phyloP scores from a whole-genome alignment of 208 protist genomes.

The Trypanosoma brucei region DNA sequence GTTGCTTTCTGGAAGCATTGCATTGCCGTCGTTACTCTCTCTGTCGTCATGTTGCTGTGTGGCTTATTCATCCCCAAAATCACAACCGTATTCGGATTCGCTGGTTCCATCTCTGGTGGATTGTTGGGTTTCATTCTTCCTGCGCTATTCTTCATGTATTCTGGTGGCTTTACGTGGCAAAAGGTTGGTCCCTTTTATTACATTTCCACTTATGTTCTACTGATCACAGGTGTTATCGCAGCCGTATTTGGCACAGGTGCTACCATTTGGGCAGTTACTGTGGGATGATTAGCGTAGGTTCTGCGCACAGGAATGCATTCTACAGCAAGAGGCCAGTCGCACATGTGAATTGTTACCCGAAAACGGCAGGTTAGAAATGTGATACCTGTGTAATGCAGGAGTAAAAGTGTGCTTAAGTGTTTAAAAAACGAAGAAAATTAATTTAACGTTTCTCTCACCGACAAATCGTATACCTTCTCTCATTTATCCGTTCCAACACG shows the following conservation, averaged over 20 bases:
- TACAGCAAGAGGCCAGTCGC: background rate
- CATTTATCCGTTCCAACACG: no score
- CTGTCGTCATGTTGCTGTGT: constrained; percentile 56
- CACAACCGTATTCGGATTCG: constrained; percentile 66
- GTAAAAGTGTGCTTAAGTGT: no score
- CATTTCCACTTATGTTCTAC: constrained; percentile 40
- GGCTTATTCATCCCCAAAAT: constrained; percentile 78
- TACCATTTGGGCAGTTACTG: constrained; percentile 34
- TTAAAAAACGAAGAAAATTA: no score
- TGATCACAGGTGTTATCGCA: constrained; percentile 53
- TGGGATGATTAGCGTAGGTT: background rate
- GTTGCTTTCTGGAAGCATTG: constrained; percentile 56
- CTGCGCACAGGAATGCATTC: background rate
- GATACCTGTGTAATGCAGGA: no score
- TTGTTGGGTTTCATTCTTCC: constrained; percentile 78
- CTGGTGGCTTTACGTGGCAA: constrained; percentile 47
- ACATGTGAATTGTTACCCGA: background rate
- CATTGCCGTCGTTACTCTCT: constrained; percentile 36
- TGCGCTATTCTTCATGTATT: constrained; percentile 72
- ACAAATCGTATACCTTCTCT: no score
- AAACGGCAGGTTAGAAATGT: background rate
- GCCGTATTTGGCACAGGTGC: constrained; percentile 65
- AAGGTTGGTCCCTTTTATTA: constrained; percentile 48
- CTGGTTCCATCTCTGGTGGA: constrained; percentile 65
- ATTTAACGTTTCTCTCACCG: no score